Percentiles rank a stretch among this genome's conserved stretches.
Evolutionary conservation across 352 stramenopile species (phyloP).

Genomic region (Chrysophaeum taylorii): DNA sequence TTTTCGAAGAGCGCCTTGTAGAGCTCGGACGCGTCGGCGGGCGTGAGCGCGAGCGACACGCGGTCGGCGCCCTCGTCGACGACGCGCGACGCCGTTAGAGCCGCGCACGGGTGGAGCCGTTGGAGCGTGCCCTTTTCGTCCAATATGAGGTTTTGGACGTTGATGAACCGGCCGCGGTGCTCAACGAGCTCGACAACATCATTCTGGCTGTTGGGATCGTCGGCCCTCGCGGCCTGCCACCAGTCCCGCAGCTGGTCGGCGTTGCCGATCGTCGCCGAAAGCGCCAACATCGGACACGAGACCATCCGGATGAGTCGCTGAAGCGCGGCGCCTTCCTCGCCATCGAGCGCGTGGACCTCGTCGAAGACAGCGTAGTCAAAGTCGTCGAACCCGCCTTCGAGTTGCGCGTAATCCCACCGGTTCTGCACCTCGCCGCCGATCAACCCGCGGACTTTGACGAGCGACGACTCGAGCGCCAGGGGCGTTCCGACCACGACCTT

Average conservation of each 20-base stretch:
- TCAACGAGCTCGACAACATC: slow-evolving; percentile 77
- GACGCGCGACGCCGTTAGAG: slow-evolving; percentile 51
- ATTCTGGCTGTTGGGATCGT: slow-evolving; percentile 28
- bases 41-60: slow-evolving; percentile 77
- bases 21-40: slow-evolving; percentile 85
- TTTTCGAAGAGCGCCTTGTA: slow-evolving; percentile 75
- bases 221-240: slow-evolving; percentile 75
- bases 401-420: slow-evolving; percentile 86
- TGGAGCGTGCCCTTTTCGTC: slow-evolving; percentile 54
- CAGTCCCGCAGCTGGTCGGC: slow-evolving; percentile 78
- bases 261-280: slow-evolving; percentile 97
- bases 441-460: slow-evolving; percentile 66
- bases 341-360: slow-evolving; percentile 95
- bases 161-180: slow-evolving; percentile 94
- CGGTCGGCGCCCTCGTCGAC: slow-evolving; percentile 46
- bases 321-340: slow-evolving; percentile 85
- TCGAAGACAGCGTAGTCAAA: slow-evolving; percentile 98
- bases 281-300: slow-evolving; percentile 88
- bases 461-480: slow-evolving; percentile 76
- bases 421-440: slow-evolving; percentile 88
- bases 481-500: slow-evolving; percentile 89
- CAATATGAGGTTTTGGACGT: slow-evolving; percentile 90
- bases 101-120: slow-evolving; percentile 58
- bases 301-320: slow-evolving; percentile 85
- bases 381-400: slow-evolving; percentile 69